Evolutionary conservation across 345 rosid species (phyloP).

Genomic region (Triadica sebifera): DNA sequence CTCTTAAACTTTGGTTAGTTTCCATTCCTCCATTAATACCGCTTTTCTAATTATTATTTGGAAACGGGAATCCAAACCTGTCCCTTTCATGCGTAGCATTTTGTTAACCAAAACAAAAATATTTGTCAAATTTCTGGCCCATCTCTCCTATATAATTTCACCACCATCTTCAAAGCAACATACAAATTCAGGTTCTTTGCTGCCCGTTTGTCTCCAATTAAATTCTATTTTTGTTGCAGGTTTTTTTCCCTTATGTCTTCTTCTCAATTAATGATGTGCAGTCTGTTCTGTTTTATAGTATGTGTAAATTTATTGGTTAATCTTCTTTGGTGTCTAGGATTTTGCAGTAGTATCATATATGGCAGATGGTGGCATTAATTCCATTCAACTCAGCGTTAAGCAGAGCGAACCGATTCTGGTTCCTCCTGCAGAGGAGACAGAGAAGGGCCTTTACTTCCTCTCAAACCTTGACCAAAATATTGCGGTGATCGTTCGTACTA

Average conservation of each 20-base stretch:
- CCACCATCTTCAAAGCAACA: background rate
- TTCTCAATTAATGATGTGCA: background rate
- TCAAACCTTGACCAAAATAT: constrained; percentile 89
- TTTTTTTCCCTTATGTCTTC: background rate
- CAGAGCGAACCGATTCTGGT: constrained; percentile 54
- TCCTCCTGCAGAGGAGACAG: constrained; percentile 61
- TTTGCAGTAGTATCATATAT: constrained; percentile 21
- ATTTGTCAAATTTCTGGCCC: background rate
- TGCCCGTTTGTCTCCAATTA: too few species aligned
- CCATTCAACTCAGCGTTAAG: constrained; percentile 44
- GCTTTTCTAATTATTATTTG: background rate
- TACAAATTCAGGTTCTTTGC: background rate
- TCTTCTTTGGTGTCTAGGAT: constrained; percentile 12
- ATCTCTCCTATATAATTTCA: constrained; percentile 34
- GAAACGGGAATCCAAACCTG: constrained; percentile 4
- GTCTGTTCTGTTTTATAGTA: background rate
- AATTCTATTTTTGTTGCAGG: background rate
- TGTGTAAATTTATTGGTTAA: background rate
- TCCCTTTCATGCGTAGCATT: constrained; percentile 29
- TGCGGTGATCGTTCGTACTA: constrained; percentile 69
- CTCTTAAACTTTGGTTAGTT: background rate
- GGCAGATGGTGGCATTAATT: constrained; percentile 29
- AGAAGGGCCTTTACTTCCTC: constrained; percentile 64
- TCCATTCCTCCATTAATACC: background rate
- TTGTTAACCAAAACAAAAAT: constrained; percentile 25